phyloP scores from a whole-genome alignment of 352 stramenopile species.

The Phytophthora kernoviae region DNA sequence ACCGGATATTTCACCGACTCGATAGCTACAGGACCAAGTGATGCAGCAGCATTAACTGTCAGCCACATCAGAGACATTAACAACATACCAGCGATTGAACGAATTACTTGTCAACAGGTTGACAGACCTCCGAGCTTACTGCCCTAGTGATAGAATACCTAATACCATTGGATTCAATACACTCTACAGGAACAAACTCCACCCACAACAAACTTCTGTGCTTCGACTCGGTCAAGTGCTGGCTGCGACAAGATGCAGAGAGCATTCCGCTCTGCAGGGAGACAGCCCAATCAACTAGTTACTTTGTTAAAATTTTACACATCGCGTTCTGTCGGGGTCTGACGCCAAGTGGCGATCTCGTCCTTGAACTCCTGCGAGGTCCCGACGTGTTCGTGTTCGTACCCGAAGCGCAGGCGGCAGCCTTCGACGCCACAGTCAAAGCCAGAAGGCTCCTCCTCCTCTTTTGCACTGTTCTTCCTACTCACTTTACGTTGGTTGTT shows the following conservation, averaged over 20 bases:
- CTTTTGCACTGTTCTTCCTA: constrained; percentile 11
- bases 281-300: background rate
- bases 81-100: no score
- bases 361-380: constrained; percentile 61
- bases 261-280: no score
- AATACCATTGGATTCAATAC: no score
- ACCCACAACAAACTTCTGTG: no score
- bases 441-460: constrained; percentile 34
- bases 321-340: constrained; percentile 6
- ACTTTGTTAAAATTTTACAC: constrained; percentile 18
- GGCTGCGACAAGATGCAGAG: background rate
- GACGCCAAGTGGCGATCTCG: constrained; percentile 66
- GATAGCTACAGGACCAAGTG: no score
- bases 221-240: background rate
- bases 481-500: constrained; percentile 7
- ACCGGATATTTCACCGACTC: background rate
- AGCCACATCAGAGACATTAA: no score
- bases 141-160: no score
- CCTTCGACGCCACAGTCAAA: constrained; percentile 66
- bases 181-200: no score
- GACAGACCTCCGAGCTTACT: no score
- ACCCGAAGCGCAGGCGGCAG: constrained; percentile 70
- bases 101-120: no score
- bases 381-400: constrained; percentile 75
- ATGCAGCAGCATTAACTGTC: no score